Evolutionary conservation across 2,329 filamentous ascomycete species (phyloP).

Genomic region (Phyllosticta citribraziliensis): DNA sequence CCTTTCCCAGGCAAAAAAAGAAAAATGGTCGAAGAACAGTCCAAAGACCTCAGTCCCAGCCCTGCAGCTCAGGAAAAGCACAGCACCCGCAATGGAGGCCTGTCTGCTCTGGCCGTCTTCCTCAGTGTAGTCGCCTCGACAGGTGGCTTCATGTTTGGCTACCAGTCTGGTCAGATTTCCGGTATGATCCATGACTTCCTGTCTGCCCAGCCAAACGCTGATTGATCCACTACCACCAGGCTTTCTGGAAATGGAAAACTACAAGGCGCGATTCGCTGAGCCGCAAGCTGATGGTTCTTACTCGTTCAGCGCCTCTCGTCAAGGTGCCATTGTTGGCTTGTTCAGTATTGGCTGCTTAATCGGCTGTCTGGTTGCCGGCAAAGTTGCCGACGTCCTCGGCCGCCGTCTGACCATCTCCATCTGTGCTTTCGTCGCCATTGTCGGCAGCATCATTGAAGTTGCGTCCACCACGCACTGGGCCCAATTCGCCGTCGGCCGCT

Average conservation of each 20-base stretch:
- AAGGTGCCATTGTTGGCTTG: slow-evolving; percentile 26
- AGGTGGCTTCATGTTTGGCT: slow-evolving; percentile 20
- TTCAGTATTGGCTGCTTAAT: slow-evolving; percentile 59
- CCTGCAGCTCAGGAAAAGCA: not conserved
- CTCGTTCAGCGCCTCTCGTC: slow-evolving; percentile 23
- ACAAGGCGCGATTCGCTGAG: slow-evolving; percentile 20
- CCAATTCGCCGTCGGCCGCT: slow-evolving; percentile 54
- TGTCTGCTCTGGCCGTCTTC: not conserved
- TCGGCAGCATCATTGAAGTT: slow-evolving; percentile 58
- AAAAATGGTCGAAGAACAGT: not conserved
- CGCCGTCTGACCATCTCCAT: slow-evolving; percentile 53
- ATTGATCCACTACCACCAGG: slow-evolving; percentile 10
- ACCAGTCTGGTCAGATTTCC: slow-evolving; percentile 21
- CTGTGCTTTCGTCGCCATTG: slow-evolving; percentile 52
- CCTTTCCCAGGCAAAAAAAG: not conserved
- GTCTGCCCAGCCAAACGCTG: not conserved
- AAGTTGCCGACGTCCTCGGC: slow-evolving; percentile 52
- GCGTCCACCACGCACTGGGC: slow-evolving; percentile 48
- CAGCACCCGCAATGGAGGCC: not conserved
- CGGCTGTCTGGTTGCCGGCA: slow-evolving; percentile 51
- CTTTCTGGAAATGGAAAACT: slow-evolving; percentile 28
- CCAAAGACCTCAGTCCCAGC: not conserved
- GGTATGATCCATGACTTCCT: not conserved
- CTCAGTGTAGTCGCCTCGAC: not conserved
- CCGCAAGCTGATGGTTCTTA: slow-evolving; percentile 14